phyloP scores from a whole-genome alignment of 495 filamentous ascomycete genomes.

The Chaetomium tenue region DNA sequence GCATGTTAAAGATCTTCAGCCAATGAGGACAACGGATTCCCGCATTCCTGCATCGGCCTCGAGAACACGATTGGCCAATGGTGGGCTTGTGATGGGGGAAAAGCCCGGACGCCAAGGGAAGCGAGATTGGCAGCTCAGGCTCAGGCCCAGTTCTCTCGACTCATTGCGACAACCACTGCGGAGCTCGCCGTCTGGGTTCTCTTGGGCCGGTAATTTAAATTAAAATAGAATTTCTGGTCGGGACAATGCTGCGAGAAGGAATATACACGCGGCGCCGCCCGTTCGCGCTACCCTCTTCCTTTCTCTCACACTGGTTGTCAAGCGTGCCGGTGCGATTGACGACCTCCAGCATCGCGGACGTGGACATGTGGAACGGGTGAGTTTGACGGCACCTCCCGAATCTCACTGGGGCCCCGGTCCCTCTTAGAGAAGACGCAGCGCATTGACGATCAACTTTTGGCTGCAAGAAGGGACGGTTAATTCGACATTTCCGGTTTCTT shows the following conservation, averaged over 20 bases:
- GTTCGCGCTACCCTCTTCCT: constrained; percentile 10
- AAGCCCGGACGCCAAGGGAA: constrained; percentile 23
- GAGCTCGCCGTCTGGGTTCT: constrained; percentile 19
- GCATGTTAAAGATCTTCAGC: constrained; percentile 2
- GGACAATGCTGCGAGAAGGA: not conserved
- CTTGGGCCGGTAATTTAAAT: constrained; percentile 24
- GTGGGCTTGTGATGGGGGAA: constrained; percentile 4
- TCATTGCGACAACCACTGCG: constrained; percentile 3
- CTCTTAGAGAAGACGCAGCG: not conserved
- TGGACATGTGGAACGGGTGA: constrained; percentile 20
- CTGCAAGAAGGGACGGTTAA: constrained; percentile 9
- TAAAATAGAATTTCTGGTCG: constrained; percentile 15
- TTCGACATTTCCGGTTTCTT: constrained; percentile 13
- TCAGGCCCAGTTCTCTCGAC: constrained; percentile 17
- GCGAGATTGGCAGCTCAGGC: constrained; percentile 30
- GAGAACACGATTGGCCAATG: constrained; percentile 29
- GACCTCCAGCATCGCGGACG: constrained; percentile 8
- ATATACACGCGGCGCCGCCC: constrained; percentile 24
- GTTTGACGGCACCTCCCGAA: not conserved
- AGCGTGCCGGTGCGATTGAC: constrained; percentile 20
- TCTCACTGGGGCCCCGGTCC: not conserved
- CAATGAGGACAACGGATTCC: constrained; percentile 20
- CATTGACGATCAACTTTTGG: constrained; percentile 2
- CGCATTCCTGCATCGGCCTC: constrained; percentile 17
- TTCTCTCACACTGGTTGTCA: constrained; percentile 4